These are phyloP conservation scores for Auxenochlorella pyrenoidosa DNA, from an alignment of 139 green algal genomes.

Conservation along the genomic window DNA sequence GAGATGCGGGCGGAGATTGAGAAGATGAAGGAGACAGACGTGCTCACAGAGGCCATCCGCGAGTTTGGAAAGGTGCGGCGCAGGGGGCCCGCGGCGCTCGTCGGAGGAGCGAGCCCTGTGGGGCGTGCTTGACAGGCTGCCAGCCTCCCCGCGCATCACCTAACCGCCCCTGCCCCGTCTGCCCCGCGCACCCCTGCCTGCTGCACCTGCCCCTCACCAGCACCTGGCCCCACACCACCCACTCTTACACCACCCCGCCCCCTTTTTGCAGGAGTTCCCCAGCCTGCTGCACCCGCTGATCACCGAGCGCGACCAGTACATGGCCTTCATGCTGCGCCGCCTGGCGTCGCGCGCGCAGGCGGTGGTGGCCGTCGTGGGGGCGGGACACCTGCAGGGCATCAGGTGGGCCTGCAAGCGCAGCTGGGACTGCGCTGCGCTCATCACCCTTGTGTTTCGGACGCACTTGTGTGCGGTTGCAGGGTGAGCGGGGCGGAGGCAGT, in stretches of 20 bases:
- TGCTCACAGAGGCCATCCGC: conserved; percentile 58
- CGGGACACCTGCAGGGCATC: conserved; percentile 57
- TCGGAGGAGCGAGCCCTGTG: no score
- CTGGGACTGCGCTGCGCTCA: no score
- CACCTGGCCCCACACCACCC: not conserved
- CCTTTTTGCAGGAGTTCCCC: conserved; percentile 42
- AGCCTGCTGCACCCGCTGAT: conserved; percentile 52
- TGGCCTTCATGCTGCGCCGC: conserved; percentile 45
- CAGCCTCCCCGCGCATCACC: no score
- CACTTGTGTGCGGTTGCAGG: no score
- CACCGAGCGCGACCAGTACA: conserved; percentile 58
- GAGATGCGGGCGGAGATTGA: conserved; percentile 59
- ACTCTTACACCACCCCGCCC: not conserved
- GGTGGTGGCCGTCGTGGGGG: conserved; percentile 56
- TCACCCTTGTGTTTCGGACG: no score
- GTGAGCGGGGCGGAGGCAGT: no score
- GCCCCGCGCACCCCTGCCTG: no score
- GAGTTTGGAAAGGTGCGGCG: conserved; percentile 47
- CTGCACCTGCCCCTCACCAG: not conserved
- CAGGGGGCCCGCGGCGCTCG: no score
- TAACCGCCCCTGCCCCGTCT: no score
- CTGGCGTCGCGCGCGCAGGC: conserved; percentile 10
- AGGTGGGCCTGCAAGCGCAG: not conserved
- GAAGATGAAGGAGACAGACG: conserved; percentile 55
- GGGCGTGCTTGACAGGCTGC: no score